Percentiles rank a stretch among this genome's conserved stretches.
These are phyloP conservation scores for Mollisia scopiformis DNA, from an alignment of 2,329 filamentous ascomycete genomes.

Conservation along the genomic window DNA sequence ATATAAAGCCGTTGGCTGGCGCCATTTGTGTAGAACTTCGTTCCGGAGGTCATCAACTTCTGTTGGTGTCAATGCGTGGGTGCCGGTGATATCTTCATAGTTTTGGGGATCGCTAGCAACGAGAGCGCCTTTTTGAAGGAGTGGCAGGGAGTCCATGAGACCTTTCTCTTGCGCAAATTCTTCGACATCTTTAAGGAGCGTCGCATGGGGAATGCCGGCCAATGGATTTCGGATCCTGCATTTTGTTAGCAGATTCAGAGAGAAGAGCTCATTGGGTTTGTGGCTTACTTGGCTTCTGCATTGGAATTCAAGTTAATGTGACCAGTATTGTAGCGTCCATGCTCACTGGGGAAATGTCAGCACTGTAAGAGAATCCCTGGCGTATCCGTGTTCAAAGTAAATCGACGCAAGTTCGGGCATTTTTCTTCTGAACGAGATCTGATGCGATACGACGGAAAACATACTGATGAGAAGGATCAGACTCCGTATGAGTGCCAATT, in stretches of 20 bases:
- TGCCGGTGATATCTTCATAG: constrained; percentile 62
- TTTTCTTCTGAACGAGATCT: neutral
- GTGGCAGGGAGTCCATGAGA: constrained; percentile 57
- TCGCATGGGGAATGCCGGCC: constrained; percentile 53
- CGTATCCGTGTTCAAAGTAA: too few relatives aligned
- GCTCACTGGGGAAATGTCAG: neutral
- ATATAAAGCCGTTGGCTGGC: constrained; percentile 63
- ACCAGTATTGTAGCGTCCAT: neutral
- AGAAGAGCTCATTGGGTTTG: neutral
- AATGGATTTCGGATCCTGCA: constrained; percentile 58
- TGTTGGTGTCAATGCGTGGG: constrained; percentile 58
- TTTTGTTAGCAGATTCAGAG: constrained; percentile 1
- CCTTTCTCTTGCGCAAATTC: constrained; percentile 62
- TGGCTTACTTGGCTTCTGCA: constrained; percentile 25
- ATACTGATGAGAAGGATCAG: neutral
- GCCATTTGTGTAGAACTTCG: constrained; percentile 71
- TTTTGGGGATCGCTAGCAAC: constrained; percentile 71
- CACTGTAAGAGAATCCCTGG: neutral
- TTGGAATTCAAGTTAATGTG: constrained; percentile 30
- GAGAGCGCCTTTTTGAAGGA: constrained; percentile 71
- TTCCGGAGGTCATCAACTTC: constrained; percentile 66
- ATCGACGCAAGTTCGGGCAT: too few relatives aligned
- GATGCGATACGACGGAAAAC: too few relatives aligned
- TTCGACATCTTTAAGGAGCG: constrained; percentile 57
- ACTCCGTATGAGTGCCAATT: neutral